A percentile compares a stretch with the other conserved stretches of the same genome.
Conservation (phyloP, 1,284 basidiomycete genomes). For the Moesziomyces antarcticus region DNA sequence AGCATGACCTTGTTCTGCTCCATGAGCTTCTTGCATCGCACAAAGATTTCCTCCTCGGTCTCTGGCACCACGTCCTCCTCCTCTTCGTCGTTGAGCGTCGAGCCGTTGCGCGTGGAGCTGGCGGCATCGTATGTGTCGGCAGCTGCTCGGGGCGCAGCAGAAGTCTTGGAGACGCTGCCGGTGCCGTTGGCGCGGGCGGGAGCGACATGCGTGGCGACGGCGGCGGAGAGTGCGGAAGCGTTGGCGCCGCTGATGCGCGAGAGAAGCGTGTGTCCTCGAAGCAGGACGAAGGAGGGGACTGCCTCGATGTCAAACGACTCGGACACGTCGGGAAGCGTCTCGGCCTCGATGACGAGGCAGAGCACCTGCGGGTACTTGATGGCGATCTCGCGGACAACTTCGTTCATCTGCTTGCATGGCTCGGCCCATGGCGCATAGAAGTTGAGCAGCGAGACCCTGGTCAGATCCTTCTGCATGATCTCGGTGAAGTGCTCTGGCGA, state of each 20-base stretch:
- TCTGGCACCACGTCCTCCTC: conserved; percentile 69
- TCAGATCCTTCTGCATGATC: conserved; percentile 61
- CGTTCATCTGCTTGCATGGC: conserved; percentile 67
- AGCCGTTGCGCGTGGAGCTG: conserved; percentile 20
- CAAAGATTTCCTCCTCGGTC: conserved; percentile 76
- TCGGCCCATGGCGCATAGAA: conserved; percentile 68
- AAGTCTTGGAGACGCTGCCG: conserved; percentile 56
- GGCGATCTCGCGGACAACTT: conserved; percentile 71
- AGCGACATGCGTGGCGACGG: conserved; percentile 72
- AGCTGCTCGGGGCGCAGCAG: conserved; percentile 53
- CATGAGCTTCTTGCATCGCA: conserved; percentile 77
- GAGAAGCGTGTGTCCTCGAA: conserved; percentile 89
- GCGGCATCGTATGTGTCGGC: conserved; percentile 49
- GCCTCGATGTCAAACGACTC: conserved; percentile 93
- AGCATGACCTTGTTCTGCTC: conserved; percentile 77
- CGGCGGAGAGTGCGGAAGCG: conserved; percentile 75
- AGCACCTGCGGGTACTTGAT: conserved; percentile 77
- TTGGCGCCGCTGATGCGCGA: conserved; percentile 85
- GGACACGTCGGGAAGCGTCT: conserved; percentile 85
- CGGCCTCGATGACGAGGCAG: conserved; percentile 90
- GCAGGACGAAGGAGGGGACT: conserved; percentile 86
- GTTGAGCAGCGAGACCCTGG: conserved; percentile 64
- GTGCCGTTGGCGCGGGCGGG: conserved; percentile 66
- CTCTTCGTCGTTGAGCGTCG: conserved; percentile 35
- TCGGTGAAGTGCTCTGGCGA: conserved; percentile 63